phyloP scores from a whole-genome alignment of 108 stramenopile species.

The Skeletonema menzelii region DNA sequence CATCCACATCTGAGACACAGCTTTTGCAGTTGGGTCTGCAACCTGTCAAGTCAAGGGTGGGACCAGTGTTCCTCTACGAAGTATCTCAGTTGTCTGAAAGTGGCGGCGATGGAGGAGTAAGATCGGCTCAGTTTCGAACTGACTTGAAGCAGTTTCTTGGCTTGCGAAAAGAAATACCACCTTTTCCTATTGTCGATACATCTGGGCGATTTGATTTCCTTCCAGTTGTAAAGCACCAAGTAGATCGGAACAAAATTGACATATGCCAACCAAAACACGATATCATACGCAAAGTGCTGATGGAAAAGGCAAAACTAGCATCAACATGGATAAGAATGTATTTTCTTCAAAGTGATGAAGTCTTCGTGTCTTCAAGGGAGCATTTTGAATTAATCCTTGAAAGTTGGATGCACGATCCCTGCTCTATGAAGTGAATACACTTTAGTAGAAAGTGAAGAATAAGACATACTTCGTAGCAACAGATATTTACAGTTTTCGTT shows the following conservation, averaged over 20 bases:
- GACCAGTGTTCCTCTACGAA: conserved; percentile 46
- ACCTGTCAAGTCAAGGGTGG: conserved; percentile 5
- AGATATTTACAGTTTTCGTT: not conserved
- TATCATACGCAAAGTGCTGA: conserved; percentile 9
- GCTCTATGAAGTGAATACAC: not conserved
- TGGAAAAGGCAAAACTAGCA: conserved; percentile 21
- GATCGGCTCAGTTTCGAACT: conserved; percentile 24
- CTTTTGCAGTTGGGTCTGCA: conserved; percentile 20
- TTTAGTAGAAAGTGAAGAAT: not conserved
- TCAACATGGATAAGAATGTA: conserved; percentile 39
- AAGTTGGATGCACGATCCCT: not conserved
- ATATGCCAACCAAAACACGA: conserved; percentile 35
- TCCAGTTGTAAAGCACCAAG: not conserved
- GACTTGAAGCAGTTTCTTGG: conserved; percentile 44
- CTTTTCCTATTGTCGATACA: conserved; percentile 16
- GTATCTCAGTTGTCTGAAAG: conserved; percentile 40
- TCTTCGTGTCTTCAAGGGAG: conserved; percentile 30
- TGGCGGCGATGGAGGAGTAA: conserved; percentile 20
- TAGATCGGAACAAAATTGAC: conserved; percentile 28
- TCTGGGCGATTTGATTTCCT: conserved; percentile 21
- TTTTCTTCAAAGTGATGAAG: conserved; percentile 41
- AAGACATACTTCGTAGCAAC: not conserved
- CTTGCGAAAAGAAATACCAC: conserved; percentile 7
- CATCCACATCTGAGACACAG: conserved; percentile 14
- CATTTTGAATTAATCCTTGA: conserved; percentile 21